A percentile compares a stretch with the other conserved stretches of the same genome.
phyloP scores from a whole-genome alignment of 352 stramenopile genomes.

The Discostella stelligera region DNA sequence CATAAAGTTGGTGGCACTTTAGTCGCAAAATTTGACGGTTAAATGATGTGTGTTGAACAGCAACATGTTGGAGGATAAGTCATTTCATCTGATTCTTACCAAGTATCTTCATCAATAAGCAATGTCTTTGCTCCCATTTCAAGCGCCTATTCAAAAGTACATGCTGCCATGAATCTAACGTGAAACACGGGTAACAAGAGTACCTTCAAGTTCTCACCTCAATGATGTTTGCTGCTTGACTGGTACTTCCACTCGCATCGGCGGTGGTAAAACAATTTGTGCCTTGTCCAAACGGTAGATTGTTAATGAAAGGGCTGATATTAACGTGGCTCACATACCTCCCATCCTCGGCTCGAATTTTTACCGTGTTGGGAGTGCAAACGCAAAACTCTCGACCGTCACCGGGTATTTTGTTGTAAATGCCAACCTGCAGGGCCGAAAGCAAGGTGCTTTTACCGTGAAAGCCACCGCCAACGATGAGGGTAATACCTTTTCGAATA shows the following conservation, averaged over 20 bases:
- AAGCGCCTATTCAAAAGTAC: slow-evolving; percentile 53
- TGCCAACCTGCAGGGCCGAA: slow-evolving; percentile 89
- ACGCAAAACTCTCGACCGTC: slow-evolving; percentile 95
- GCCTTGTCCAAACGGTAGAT: slow-evolving; percentile 92
- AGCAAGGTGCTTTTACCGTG: slow-evolving; percentile 97
- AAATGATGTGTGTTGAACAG: not conserved
- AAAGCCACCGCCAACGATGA: slow-evolving; percentile 96
- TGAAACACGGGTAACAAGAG: too few relatives aligned
- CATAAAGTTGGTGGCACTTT: slow-evolving; percentile 97
- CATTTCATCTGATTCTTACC: slow-evolving; percentile 1
- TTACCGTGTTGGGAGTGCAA: slow-evolving; percentile 86
- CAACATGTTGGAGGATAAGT: not conserved
- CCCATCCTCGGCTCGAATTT: slow-evolving; percentile 95
- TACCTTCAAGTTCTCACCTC: slow-evolving; percentile 73
- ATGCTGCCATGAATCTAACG: too few relatives aligned
- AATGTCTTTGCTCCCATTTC: slow-evolving; percentile 89
- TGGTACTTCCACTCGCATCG: slow-evolving; percentile 94
- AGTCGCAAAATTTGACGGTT: slow-evolving; percentile 19
- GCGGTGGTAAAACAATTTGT: slow-evolving; percentile 90
- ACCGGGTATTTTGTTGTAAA: slow-evolving; percentile 94
- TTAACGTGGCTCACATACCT: slow-evolving; percentile 88
- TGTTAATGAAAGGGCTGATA: slow-evolving; percentile 95
- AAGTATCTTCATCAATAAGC: slow-evolving; percentile 94
- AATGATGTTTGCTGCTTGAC: slow-evolving; percentile 94
- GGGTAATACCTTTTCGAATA: slow-evolving; percentile 90